Conservation (phyloP, 2,329 filamentous ascomycete genomes). For the Aspergillus amoenus region DNA sequence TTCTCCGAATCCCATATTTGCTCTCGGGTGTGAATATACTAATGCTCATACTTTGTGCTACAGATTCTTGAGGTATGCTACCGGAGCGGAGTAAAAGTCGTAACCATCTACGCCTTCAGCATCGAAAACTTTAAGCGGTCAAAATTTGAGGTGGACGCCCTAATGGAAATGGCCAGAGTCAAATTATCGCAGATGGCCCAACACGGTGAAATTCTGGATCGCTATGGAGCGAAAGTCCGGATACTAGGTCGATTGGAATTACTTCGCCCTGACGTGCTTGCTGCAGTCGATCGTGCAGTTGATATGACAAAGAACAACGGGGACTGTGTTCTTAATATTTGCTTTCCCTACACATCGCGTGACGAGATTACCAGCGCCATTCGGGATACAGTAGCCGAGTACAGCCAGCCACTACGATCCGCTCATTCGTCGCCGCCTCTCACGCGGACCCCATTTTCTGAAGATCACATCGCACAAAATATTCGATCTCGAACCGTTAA, state of each 20-base stretch:
- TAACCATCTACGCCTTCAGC: conserved; percentile 97
- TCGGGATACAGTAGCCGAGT: conserved; percentile 82
- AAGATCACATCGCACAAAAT: conserved; percentile 81
- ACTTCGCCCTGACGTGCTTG: conserved; percentile 81
- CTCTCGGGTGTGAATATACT: background rate
- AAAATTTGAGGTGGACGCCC: conserved; percentile 90
- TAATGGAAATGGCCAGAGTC: conserved; percentile 97
- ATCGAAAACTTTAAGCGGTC: conserved; percentile 99
- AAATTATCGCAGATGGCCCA: conserved; percentile 89
- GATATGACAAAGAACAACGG: conserved; percentile 85
- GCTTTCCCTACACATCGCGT: conserved; percentile 94
- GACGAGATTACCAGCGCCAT: conserved; percentile 94
- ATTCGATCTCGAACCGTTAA: conserved; percentile 65
- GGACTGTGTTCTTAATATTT: conserved; percentile 81
- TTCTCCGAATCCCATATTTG: background rate
- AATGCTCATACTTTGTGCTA: conserved; percentile 1
- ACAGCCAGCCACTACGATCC: conserved; percentile 66
- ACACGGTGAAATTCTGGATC: conserved; percentile 88
- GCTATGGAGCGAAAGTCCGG: conserved; percentile 84
- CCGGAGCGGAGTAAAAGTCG: conserved; percentile 92
- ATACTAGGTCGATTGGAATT: conserved; percentile 82
- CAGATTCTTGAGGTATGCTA: conserved; percentile 97
- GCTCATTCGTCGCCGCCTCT: conserved; percentile 27
- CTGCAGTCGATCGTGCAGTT: conserved; percentile 82
- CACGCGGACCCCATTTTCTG: conserved; percentile 72